Evolutionary conservation across 2,329 filamentous ascomycete species (phyloP).

Genomic region (Elsinoe ampelina): DNA sequence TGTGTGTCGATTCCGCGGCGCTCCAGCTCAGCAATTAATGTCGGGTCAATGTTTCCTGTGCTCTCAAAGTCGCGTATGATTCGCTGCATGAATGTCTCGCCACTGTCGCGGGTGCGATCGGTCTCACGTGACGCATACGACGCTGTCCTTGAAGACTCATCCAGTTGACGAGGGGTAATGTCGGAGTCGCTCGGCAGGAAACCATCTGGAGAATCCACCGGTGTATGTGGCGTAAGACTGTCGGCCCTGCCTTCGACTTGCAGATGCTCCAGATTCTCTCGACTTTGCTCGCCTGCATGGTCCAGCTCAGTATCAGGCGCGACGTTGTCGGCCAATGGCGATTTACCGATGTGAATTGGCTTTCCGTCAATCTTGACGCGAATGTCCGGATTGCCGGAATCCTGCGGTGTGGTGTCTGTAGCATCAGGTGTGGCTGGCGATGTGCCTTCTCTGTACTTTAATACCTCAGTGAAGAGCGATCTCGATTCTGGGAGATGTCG

Average conservation of each 20-base stretch:
- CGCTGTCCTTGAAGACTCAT: background rate
- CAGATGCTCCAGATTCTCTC: background rate
- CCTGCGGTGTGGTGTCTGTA: background rate
- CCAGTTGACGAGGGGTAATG: conserved; percentile 9
- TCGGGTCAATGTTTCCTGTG: conserved; percentile 24
- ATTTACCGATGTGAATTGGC: conserved; percentile 5
- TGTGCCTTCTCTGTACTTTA: conserved; percentile 7
- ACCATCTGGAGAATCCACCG: background rate
- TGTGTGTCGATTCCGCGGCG: conserved; percentile 24
- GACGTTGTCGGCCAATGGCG: background rate
- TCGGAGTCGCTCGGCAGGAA: conserved; percentile 6
- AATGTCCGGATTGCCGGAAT: background rate
- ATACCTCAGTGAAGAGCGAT: background rate
- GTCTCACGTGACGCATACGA: background rate
- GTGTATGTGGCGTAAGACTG: background rate
- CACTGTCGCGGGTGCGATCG: background rate
- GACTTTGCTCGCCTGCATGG: background rate
- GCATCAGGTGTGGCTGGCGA: conserved; percentile 7
- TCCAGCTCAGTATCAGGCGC: background rate
- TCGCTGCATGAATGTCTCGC: conserved; percentile 14
- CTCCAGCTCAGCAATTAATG: conserved; percentile 27
- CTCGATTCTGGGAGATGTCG: background rate
- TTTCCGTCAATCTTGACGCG: conserved; percentile 4
- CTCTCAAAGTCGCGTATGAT: conserved; percentile 25
- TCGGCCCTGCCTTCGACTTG: background rate